These are phyloP conservation scores for Xylariales sp. DNA, from an alignment of 2,329 filamentous ascomycete species.

Conservation along the genomic window DNA sequence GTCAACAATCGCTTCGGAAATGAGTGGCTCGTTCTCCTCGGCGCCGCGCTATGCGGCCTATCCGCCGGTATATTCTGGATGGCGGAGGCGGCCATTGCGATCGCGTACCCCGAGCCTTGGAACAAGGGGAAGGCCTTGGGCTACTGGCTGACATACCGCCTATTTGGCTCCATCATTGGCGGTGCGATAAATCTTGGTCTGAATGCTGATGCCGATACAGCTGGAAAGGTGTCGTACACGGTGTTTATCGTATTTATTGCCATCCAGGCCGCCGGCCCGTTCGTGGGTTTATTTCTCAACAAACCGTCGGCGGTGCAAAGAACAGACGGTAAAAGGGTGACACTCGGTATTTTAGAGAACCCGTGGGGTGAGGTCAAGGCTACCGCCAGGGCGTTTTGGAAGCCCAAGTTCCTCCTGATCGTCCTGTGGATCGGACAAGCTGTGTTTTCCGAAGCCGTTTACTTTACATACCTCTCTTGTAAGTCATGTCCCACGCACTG, in stretches of 20 bases:
- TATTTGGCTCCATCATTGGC: slow-evolving; percentile 75
- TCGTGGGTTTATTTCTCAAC: slow-evolving; percentile 73
- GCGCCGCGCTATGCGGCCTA: slow-evolving; percentile 75
- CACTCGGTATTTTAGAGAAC: slow-evolving; percentile 66
- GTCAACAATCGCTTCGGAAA: slow-evolving; percentile 76
- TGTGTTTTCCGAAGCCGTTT: slow-evolving; percentile 77
- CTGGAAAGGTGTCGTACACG: slow-evolving; percentile 74
- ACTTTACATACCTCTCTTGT: slow-evolving; percentile 73
- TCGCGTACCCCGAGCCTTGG: slow-evolving; percentile 77
- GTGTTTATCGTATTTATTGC: slow-evolving; percentile 79
- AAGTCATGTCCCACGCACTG: slow-evolving; percentile 39
- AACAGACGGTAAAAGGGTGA: slow-evolving; percentile 71
- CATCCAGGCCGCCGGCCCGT: slow-evolving; percentile 72
- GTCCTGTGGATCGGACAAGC: slow-evolving; percentile 76
- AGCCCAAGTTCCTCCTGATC: slow-evolving; percentile 71
- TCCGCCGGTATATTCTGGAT: slow-evolving; percentile 81
- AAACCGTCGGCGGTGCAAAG: slow-evolving; percentile 71
- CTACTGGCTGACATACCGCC: slow-evolving; percentile 71
- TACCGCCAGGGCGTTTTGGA: slow-evolving; percentile 69
- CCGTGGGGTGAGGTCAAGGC: slow-evolving; percentile 69
- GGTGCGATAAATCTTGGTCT: slow-evolving; percentile 78
- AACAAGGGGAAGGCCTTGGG: slow-evolving; percentile 74
- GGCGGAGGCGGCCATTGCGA: slow-evolving; percentile 78
- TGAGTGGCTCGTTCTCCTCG: slow-evolving; percentile 76
- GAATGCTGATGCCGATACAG: slow-evolving; percentile 66